phyloP scores from a whole-genome alignment of 352 stramenopile species.

The Thalassiosira hispida region DNA sequence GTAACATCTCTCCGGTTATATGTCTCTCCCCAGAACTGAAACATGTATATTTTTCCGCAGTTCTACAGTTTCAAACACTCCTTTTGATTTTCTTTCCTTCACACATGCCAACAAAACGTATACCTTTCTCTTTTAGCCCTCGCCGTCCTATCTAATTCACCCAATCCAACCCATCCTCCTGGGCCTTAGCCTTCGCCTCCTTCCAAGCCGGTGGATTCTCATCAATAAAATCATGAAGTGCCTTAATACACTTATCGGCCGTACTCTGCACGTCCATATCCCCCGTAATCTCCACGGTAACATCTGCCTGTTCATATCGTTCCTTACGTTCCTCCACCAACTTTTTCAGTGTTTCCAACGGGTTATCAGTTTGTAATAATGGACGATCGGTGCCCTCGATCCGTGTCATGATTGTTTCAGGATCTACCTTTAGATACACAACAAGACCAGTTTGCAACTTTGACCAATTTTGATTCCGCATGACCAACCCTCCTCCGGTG shows the following conservation, averaged over 20 bases:
- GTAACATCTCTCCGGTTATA: too few relatives aligned
- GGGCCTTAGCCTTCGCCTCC: conserved; percentile 65
- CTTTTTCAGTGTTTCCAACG: conserved; percentile 65
- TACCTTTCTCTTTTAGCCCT: too few relatives aligned
- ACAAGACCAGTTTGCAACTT: conserved; percentile 84
- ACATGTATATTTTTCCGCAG: too few relatives aligned
- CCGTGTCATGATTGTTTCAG: conserved; percentile 75
- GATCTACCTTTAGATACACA: conserved; percentile 75
- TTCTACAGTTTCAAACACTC: too few relatives aligned
- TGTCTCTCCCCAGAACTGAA: too few relatives aligned
- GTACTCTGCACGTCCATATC: conserved; percentile 61
- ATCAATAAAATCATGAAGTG: conserved; percentile 85
- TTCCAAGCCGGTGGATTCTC: conserved; percentile 85
- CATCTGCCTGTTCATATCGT: conserved; percentile 82
- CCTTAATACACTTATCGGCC: conserved; percentile 62
- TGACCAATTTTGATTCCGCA: conserved; percentile 73
- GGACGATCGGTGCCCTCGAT: conserved; percentile 72
- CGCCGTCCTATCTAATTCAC: conserved; percentile 26
- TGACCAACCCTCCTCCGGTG: conserved; percentile 80
- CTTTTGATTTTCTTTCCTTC: too few relatives aligned
- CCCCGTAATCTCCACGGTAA: conserved; percentile 68
- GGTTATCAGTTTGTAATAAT: conserved; percentile 69
- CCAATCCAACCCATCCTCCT: conserved; percentile 81
- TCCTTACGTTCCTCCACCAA: conserved; percentile 66
- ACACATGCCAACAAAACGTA: too few relatives aligned